phyloP scores from a whole-genome alignment of 768 basidiomycete species.

The Thelephora aurantiotincta region DNA sequence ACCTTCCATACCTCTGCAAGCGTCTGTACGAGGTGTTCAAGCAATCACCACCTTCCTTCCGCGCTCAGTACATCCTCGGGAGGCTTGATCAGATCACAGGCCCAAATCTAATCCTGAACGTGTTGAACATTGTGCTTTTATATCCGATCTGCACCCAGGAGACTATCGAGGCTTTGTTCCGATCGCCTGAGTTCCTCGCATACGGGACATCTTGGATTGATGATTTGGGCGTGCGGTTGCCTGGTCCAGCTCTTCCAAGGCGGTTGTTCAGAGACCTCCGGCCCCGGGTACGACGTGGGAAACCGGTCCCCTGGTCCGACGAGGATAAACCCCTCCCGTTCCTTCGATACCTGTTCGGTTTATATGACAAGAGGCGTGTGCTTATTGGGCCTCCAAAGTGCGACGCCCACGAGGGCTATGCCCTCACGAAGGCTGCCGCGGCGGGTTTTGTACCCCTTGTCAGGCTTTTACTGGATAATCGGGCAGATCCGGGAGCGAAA shows the following conservation, averaged over 20 bases:
- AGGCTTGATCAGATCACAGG: background rate
- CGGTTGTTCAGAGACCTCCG: constrained; percentile 48
- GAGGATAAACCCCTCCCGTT: constrained; percentile 48
- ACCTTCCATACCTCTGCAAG: constrained; percentile 45
- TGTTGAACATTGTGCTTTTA: constrained; percentile 37
- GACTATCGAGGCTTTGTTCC: constrained; percentile 34
- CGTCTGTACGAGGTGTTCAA: constrained; percentile 40
- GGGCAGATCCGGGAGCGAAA: constrained; percentile 56
- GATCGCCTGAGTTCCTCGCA: constrained; percentile 8
- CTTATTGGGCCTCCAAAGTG: constrained; percentile 26
- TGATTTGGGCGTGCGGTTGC: constrained; percentile 3
- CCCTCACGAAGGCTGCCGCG: constrained; percentile 66
- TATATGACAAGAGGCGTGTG: background rate
- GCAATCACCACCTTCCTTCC: constrained; percentile 39
- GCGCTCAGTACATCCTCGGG: constrained; percentile 50
- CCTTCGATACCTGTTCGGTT: constrained; percentile 38
- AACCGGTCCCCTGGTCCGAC: constrained; percentile 25
- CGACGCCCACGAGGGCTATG: constrained; percentile 70
- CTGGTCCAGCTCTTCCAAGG: constrained; percentile 38
- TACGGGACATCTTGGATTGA: background rate
- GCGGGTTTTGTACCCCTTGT: constrained; percentile 51
- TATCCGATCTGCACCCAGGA: constrained; percentile 30
- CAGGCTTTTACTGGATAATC: constrained; percentile 51
- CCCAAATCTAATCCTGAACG: constrained; percentile 2
- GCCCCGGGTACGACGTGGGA: constrained; percentile 8